phyloP scores from a whole-genome alignment of 768 basidiomycete genomes.

The Tylopilus vinaceipallidus region DNA sequence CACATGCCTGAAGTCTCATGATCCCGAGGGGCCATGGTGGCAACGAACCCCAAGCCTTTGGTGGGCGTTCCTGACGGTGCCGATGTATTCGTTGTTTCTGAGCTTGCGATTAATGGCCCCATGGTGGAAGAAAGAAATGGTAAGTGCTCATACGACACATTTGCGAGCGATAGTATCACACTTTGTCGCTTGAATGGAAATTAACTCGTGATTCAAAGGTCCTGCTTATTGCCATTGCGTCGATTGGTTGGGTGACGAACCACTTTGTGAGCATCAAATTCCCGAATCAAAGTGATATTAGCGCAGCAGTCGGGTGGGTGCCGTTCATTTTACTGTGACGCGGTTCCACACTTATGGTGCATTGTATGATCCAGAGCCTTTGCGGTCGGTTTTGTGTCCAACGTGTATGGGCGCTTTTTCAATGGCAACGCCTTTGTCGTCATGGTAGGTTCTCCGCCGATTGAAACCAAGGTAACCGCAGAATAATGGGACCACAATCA shows the following conservation, averaged over 20 bases:
- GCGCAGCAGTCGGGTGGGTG: conserved; percentile 66
- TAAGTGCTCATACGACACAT: conserved; percentile 26
- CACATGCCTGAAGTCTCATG: conserved; percentile 55
- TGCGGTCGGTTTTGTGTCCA: conserved; percentile 76
- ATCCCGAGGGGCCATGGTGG: conserved; percentile 66
- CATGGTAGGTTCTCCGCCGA: conserved; percentile 49
- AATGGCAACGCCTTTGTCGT: conserved; percentile 76
- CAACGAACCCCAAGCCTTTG: conserved; percentile 63
- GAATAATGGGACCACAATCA: conserved; percentile 3
- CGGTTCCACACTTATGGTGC: conserved; percentile 1
- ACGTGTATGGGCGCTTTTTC: conserved; percentile 73
- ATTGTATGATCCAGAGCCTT: conserved; percentile 50
- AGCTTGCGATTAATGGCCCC: conserved; percentile 66
- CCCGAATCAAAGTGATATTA: conserved; percentile 69
- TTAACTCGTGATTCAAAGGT: conserved; percentile 26
- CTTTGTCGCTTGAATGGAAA: background rate
- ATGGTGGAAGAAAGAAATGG: conserved; percentile 54
- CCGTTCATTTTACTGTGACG: background rate
- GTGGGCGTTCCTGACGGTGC: conserved; percentile 77
- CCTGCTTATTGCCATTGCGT: conserved; percentile 59
- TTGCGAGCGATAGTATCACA: background rate
- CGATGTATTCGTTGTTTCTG: conserved; percentile 63
- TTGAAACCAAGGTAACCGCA: background rate
- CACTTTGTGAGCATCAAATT: conserved; percentile 61
- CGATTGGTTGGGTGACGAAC: conserved; percentile 76